Base-by-base conservation (phyloP, 805 yeast species). In the Zygoascus tannicola region DNA sequence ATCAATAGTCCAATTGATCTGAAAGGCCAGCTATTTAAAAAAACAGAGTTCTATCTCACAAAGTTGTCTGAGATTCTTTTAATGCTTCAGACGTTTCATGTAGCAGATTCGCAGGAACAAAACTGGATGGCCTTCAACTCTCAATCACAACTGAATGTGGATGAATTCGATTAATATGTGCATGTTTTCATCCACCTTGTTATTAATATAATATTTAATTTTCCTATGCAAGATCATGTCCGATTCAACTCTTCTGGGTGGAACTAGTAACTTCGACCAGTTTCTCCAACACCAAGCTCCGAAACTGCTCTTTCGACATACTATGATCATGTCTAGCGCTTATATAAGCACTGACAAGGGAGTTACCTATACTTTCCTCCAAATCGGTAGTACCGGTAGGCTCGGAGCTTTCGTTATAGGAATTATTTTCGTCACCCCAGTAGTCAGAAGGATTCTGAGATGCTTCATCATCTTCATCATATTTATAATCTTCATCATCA, bases 81-180 rank as follows among this genome's bases (percentile, higher is more conserved):
- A 35, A 41, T 33, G 34, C 35, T 46, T 4, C 44, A 43, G 42
- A 35, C 21, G 20, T 40, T 37, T 22, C 20, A 47, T 14, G 50
- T 41, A n/a, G 44, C 43, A 16, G 45, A 38, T 12, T 22, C 34
- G 16, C 47, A 46, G 28, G 41, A 44, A 15, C 40, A 44, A 26
- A 37, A 43, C 5, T 46, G 50, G 50, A 14, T 37, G 12, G 48
- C 48, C 3, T 20, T 45, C 12, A 41, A 44, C n/a, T 38, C 38
- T 4, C 38, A 35, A 19, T 4, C 15, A 10, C 38, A 28, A 19
- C 26, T 35, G 22, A 20, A 28, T 8, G 14, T 35, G 18, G 26
- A 35, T 20, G 38, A 21, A n/a, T 15, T 35, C n/a, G n/a, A n/a
- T n/a, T n/a, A n/a, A n/a, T n/a, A n/a, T n/a, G n/a, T n/a, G n/a